Conservation (phyloP, 148 eudicot species). For the Rhododendron simsii region DNA sequence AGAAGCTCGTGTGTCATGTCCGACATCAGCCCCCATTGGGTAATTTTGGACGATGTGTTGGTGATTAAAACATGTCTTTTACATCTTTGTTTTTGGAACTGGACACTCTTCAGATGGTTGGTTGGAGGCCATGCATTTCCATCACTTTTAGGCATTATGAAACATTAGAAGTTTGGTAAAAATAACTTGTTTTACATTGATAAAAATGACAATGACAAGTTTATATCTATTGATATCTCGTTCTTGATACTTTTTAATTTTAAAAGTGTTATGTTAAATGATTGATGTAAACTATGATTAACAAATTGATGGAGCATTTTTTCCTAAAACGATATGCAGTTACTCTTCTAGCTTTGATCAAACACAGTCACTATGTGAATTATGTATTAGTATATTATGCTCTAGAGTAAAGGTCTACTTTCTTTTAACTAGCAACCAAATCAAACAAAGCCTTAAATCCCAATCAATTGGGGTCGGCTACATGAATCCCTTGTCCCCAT, state of each 20-base stretch:
- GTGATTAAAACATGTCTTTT: neutral
- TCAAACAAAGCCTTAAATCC: too few species aligned
- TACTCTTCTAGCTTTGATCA: neutral
- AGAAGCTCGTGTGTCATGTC: neutral
- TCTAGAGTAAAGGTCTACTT: too few species aligned
- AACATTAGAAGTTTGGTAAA: neutral
- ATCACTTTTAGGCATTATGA: neutral
- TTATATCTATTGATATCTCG: neutral
- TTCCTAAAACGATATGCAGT: neutral
- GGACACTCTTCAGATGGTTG: neutral
- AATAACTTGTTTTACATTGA: neutral
- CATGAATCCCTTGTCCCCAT: too few species aligned
- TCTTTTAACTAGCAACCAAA: too few species aligned
- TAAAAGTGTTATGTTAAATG: neutral
- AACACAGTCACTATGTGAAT: too few species aligned
- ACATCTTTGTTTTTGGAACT: neutral
- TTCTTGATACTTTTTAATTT: neutral
- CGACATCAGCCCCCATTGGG: neutral
- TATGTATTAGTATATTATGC: too few species aligned
- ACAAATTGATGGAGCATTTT: neutral
- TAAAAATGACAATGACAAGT: neutral
- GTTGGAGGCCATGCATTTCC: neutral
- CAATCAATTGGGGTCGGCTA: too few species aligned
- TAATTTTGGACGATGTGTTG: neutral
- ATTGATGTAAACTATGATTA: neutral